Base-by-base conservation (phyloP, 352 stramenopile species). In the Phytophthora palmivora region DNA sequence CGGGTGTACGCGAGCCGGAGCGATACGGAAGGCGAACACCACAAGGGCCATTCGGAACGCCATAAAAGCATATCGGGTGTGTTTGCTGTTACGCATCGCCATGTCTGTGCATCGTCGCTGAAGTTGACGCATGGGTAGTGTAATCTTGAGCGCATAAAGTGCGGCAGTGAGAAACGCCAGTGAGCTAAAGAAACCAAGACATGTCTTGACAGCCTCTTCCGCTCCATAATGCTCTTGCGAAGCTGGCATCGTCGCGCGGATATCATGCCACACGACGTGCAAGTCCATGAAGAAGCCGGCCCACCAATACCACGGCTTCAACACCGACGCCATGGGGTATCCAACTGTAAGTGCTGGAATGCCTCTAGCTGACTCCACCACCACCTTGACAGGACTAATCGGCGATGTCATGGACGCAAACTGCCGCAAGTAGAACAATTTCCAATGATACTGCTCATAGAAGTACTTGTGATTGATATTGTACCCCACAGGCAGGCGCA, bases 401-500 rank as follows among this genome's bases (percentile, higher is more conserved):
- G 84, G 80, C 16, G 86, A 94, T 51, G 87, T 94, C 82, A 96
- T 92, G 22, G 84, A 92, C 22, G 86, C 84, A 57, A 95, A 95
- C 57, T 94, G 87, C 11, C 78, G 77, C 47, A 92, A 59, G 49
- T 91, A 93, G 47, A 92, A 96, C 11, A 96, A 56, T 63, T 92
- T 95, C 87, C 87, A 95, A 66, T 95, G 79, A 63, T 95, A 95
- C 72, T 94, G 84, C 49, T 95, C 87, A 65, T 92, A 94, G 52
- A 88, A 94, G 58, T 92, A 96, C 75, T 95, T 95, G 78, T 96
- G 87, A 71, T 96, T 95, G 74, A 95, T 95, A 60, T 96, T 96
- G 71, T 95, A 96, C 16, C 84, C 86, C 44, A 96, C 88, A 5
- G 87, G 79, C 8, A 96, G 70, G 32, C 87, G 77, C 84, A 94